Base-by-base conservation (phyloP, 2,329 filamentous ascomycete genomes). In the Fusarium oxysporum region DNA sequence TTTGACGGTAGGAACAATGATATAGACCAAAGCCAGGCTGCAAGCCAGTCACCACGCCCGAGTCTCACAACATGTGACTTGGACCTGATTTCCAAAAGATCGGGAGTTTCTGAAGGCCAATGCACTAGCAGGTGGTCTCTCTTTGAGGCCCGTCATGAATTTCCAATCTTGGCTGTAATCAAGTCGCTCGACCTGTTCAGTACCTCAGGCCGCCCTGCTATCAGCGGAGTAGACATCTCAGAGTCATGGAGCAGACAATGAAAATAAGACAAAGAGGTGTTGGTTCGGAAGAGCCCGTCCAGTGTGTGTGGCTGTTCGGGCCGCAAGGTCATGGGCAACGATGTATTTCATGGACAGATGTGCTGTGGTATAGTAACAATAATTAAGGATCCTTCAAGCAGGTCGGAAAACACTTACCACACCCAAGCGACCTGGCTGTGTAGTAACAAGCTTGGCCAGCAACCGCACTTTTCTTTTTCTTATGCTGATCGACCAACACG, bases 61-160 rank as follows among this genome's bases (percentile, higher is more conserved):
- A 48, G 54, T 30, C 17, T n/a, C 40, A 57, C 11, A 48, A 35
- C 13, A 35, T n/a, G 54, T 53, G 61, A 48, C 38, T n/a, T 56
- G 23, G 30, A 37, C 38, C 28, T 48, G 23, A 12, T 19, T 50
- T 28, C 13, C 43, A 50, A 43, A 21, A 65, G 59, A 23, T 33
- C 50, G 65, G 25, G 44, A 44, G 25, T 44, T 59, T 50, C 43
- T 33, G 13, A 23, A 43, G 21, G 9, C 55, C 58, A 73, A 71
- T 73, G 25, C 32, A n/a, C 50, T 38, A 33, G 40, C n/a, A 40
- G 28, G 35, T 21, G 37, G 44, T 47, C 54, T 43, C 47, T 63
- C 35, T 57, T 71, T 73, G 71, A 73, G 71, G 62, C 71, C 71
- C 43, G 47, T 59, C 70, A 62, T 57, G 32, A 41, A 48, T 57